Percentiles rank a stretch among this genome's conserved stretches.
phyloP scores from a whole-genome alignment of 2,329 filamentous ascomycete genomes.

The Ascosphaera apis region DNA sequence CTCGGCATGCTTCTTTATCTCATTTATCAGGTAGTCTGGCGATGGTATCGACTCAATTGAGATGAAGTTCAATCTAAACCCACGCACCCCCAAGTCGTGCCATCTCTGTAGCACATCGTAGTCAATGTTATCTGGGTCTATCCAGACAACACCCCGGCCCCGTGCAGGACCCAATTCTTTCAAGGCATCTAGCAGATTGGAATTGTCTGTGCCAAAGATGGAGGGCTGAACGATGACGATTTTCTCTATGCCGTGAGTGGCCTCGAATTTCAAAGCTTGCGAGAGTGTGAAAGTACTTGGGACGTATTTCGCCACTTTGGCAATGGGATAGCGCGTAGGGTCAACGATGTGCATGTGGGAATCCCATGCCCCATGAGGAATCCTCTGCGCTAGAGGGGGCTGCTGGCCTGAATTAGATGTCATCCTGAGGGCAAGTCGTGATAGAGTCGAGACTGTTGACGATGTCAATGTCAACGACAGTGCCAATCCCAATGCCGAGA shows the following conservation, averaged over 20 bases:
- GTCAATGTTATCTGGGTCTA: slow-evolving; percentile 25
- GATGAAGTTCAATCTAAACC: slow-evolving; percentile 35
- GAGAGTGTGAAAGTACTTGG: slow-evolving; percentile 27
- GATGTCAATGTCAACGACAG: no score
- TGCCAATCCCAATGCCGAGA: no score
- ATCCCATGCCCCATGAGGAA: slow-evolving; percentile 29
- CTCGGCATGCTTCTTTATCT: slow-evolving; percentile 26
- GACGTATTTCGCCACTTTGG: slow-evolving; percentile 26
- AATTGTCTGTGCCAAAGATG: slow-evolving; percentile 38
- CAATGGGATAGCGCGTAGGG: slow-evolving; percentile 27
- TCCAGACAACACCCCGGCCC: slow-evolving; percentile 32
- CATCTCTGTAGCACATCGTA: slow-evolving; percentile 23
- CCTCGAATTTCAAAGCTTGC: slow-evolving; percentile 29
- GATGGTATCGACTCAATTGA: slow-evolving; percentile 25
- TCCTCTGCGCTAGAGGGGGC: slow-evolving; percentile 1
- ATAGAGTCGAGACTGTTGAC: no score
- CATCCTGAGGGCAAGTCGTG: no score
- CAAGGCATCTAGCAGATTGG: slow-evolving; percentile 33
- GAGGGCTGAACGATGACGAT: slow-evolving; percentile 39
- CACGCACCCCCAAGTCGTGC: slow-evolving; percentile 35
- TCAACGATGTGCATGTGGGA: slow-evolving; percentile 42
- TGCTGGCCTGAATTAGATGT: neutral
- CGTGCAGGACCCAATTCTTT: slow-evolving; percentile 23
- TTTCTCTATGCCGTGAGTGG: slow-evolving; percentile 27
- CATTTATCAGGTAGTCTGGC: slow-evolving; percentile 18